Base-by-base conservation (phyloP, 2,329 filamentous ascomycete species). In the Colletotrichum lini region DNA sequence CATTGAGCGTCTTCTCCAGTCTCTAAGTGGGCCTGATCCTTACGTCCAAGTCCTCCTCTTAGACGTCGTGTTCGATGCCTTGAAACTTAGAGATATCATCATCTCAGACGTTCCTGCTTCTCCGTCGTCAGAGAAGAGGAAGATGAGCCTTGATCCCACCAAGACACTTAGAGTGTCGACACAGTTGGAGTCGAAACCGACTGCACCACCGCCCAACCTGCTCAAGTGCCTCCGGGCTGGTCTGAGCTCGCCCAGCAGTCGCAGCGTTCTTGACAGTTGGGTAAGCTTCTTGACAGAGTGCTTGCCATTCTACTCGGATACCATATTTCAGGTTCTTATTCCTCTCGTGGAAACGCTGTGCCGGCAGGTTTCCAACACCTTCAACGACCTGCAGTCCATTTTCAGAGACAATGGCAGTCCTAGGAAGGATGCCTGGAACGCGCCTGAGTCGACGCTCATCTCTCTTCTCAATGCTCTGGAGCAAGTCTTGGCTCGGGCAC, bases 381-480 rank as follows among this genome's bases (percentile, higher is more conserved):
- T 98, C 80, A 84, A 88, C 26, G 89, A 90, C 56, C 85, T 98
- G 7, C 90, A 92, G 75, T 82, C 81, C 12, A 89, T 90, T 0
- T 96, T 95, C 76, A 73, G 75, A 79, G 67, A 79, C 70, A 65
- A 78, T 70, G 66, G 79, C 74, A 74, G 75, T 5, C 76, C 74
- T 16, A 66, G 67, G 52, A 66, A 75, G 65, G 67, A 69, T 44
- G 60, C 60, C 12, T 73, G 73, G 35, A 83, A 81, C 75, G 87
- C 84, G 60, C 94, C 89, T 7, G 94, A 94, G 81, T 89, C 92
- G 0, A 93, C 92, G 0, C 82, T 96, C 1, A 94, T 97, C 58
- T 92, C 93, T n/a, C 85, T 99, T 1, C 86, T 99, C n/a, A 96
- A 97, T 74, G 96, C 94, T 0, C 87, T 99, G 1, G 96, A 99